These are phyloP conservation scores for Cercospora sesami DNA, from an alignment of 2,329 filamentous ascomycete species.

Conservation along the genomic window DNA sequence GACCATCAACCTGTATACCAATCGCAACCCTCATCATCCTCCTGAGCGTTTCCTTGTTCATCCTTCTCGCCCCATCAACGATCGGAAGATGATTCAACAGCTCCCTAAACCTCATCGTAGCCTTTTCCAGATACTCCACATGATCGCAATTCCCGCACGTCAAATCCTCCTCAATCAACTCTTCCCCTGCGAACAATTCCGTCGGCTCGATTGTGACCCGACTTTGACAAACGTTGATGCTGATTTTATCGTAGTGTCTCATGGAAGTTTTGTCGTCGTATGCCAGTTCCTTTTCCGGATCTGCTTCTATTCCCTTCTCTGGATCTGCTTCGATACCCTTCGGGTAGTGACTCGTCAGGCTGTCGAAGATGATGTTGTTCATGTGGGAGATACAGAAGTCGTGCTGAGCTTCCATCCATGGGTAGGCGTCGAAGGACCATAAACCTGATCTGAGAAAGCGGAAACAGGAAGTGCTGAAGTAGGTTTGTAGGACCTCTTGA, in stretches of 20 bases:
- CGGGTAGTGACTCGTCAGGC: neutral
- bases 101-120: neutral
- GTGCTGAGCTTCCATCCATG: neutral
- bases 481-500: neutral
- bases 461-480: neutral
- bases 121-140: neutral
- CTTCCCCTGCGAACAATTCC: neutral
- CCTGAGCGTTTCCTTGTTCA: neutral
- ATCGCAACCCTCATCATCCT: neutral
- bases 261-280: neutral
- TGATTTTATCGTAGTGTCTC: neutral
- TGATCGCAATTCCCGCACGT: neutral
- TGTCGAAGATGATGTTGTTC: neutral
- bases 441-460: neutral
- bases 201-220: neutral
- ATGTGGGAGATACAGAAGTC: neutral
- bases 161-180: neutral
- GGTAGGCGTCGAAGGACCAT: neutral
- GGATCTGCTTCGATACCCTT: neutral
- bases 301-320: neutral
- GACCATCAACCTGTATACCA: neutral
- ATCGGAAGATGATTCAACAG: neutral
- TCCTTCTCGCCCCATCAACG: neutral
- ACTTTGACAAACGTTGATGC: neutral
- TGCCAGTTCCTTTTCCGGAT: neutral